These are phyloP conservation scores for Saururus chinensis DNA, from an alignment of 164 flowering plant species.

Conservation along the genomic window DNA sequence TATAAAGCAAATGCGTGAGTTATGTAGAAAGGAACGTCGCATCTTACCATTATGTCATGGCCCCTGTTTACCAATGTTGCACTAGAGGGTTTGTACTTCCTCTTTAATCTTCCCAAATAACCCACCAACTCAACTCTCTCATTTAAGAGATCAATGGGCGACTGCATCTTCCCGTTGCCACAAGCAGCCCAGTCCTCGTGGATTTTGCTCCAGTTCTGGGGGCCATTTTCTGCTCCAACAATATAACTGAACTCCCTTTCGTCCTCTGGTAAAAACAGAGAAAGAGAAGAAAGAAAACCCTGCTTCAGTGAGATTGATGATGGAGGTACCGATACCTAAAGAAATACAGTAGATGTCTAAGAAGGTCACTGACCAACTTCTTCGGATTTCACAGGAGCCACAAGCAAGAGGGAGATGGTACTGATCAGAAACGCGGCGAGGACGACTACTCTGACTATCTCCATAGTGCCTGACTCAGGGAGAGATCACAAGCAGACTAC, in stretches of 20 bases:
- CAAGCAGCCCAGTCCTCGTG: conserved; percentile 22
- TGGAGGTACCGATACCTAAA: background rate
- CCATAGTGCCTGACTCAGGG: background rate
- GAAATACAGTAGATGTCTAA: background rate
- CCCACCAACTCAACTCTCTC: conserved; percentile 8
- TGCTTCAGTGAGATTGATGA: too few species aligned
- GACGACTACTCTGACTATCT: background rate
- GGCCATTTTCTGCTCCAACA: conserved; percentile 15
- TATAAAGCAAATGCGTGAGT: background rate
- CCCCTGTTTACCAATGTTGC: conserved; percentile 20
- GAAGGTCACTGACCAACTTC: conserved; percentile 4
- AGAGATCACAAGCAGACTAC: background rate
- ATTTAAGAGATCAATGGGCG: conserved; percentile 21
- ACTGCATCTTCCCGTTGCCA: conserved; percentile 18
- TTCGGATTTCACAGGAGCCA: conserved; percentile 1
- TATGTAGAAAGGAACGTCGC: background rate
- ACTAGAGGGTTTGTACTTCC: conserved; percentile 12
- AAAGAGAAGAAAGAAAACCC: background rate
- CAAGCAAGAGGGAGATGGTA: background rate
- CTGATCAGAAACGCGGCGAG: background rate
- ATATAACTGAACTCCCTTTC: conserved; percentile 22
- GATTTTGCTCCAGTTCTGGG: conserved; percentile 25
- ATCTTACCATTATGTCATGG: conserved; percentile 17
- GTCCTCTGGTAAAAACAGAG: conserved; percentile 11
- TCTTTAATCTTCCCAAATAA: conserved; percentile 7